A percentile compares a stretch with the other conserved stretches of the same genome.
These are phyloP conservation scores for Saccharum hybrid DNA, from an alignment of 202 grass and related monocot genomes.

Conservation along the genomic window DNA sequence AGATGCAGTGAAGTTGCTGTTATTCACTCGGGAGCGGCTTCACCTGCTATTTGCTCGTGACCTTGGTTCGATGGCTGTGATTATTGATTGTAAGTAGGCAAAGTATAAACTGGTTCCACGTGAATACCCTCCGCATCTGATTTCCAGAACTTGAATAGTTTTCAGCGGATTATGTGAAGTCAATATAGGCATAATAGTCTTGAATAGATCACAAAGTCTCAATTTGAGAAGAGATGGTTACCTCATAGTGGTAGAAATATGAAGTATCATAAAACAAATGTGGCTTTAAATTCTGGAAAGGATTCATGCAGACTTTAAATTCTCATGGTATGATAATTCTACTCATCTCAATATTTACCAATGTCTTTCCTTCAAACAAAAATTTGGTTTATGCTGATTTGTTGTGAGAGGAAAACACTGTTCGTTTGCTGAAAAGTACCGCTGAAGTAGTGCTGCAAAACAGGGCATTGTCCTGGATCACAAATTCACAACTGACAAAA, in stretches of 20 bases:
- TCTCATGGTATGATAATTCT: slow-evolving; percentile 9
- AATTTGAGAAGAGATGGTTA: slow-evolving; percentile 40
- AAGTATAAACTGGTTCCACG: slow-evolving; percentile 49
- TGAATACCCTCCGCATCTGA: slow-evolving; percentile 48
- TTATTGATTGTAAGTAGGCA: slow-evolving; percentile 65
- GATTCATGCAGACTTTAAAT: slow-evolving; percentile 14
- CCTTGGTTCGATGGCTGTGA: slow-evolving; percentile 29
- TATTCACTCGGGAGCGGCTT: slow-evolving; percentile 55
- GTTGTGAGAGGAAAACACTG: too few relatives aligned
- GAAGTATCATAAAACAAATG: slow-evolving; percentile 13
- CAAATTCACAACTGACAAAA: not conserved
- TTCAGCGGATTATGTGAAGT: slow-evolving; percentile 34
- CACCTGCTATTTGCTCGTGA: slow-evolving; percentile 54
- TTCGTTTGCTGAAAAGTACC: too few relatives aligned
- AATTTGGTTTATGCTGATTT: not conserved
- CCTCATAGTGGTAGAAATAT: slow-evolving; percentile 40
- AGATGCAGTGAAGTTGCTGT: slow-evolving; percentile 55
- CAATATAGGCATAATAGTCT: slow-evolving; percentile 39
- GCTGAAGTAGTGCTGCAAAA: too few relatives aligned
- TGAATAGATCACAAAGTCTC: slow-evolving; percentile 42
- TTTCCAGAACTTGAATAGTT: slow-evolving; percentile 31
- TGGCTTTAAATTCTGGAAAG: not conserved
- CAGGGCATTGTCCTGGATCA: not conserved
- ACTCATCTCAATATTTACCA: slow-evolving; percentile 1
- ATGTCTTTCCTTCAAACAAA: not conserved